Conservation (phyloP, 169 alveolate genomes). For the Miamiensis avidus region DNA sequence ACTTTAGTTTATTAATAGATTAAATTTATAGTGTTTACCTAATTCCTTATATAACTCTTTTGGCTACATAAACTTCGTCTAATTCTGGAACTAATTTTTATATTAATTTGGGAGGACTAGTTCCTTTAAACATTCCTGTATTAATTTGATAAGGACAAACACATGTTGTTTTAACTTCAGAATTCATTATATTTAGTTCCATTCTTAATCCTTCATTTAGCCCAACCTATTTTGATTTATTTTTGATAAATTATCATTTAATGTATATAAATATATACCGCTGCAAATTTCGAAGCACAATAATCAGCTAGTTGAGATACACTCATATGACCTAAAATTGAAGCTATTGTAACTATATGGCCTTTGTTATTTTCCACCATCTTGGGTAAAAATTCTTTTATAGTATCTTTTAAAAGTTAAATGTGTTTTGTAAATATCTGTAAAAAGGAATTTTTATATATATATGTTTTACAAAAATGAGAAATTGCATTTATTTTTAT, state of each 20-base stretch:
- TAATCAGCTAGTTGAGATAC: slow-evolving; percentile 63
- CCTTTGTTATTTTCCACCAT: slow-evolving; percentile 67
- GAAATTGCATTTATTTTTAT: slow-evolving; percentile 62
- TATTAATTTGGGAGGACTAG: slow-evolving; percentile 32
- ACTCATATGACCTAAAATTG: slow-evolving; percentile 64
- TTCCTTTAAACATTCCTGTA: slow-evolving; percentile 83
- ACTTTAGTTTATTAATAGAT: too few relatives aligned
- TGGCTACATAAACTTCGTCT: slow-evolving; percentile 54
- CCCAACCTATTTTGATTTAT: slow-evolving; percentile 34
- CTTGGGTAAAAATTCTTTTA: slow-evolving; percentile 62
- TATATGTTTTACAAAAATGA: slow-evolving; percentile 34
- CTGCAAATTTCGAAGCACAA: slow-evolving; percentile 74
- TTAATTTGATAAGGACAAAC: slow-evolving; percentile 73
- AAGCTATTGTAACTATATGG: slow-evolving; percentile 73
- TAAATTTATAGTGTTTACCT: background rate
- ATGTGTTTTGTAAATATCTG: too few relatives aligned
- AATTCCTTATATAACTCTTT: slow-evolving; percentile 65
- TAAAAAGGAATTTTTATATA: too few relatives aligned
- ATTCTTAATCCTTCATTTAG: slow-evolving; percentile 66
- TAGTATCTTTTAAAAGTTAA: slow-evolving; percentile 27
- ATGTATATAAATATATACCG: slow-evolving; percentile 12
- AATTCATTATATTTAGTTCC: slow-evolving; percentile 44
- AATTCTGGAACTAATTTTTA: slow-evolving; percentile 54
- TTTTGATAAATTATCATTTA: too few relatives aligned
- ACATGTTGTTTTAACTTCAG: slow-evolving; percentile 65